phyloP scores from a whole-genome alignment of 2,329 filamentous ascomycete genomes.

The Phyllosticta citrichinensis region DNA sequence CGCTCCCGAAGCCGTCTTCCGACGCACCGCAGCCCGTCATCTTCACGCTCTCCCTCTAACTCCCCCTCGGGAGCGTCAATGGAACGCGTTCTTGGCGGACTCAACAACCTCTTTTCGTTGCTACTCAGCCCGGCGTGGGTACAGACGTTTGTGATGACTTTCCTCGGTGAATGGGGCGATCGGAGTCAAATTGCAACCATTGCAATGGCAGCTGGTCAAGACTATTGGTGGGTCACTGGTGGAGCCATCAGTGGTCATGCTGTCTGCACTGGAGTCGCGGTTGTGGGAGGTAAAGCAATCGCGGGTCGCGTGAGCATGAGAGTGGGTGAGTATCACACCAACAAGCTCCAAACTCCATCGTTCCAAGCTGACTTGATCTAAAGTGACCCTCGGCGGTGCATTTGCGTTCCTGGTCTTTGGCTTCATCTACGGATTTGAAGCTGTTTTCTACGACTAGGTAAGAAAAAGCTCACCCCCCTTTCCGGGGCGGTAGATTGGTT shows the following conservation, averaged over 20 bases:
- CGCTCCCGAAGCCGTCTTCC: slow-evolving; percentile 66
- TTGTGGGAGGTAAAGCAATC: slow-evolving; percentile 84
- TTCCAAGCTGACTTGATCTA: neutral
- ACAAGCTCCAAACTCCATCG: neutral
- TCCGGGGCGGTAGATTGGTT: neutral
- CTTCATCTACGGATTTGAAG: slow-evolving; percentile 81
- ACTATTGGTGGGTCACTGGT: slow-evolving; percentile 97
- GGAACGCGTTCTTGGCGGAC: slow-evolving; percentile 48
- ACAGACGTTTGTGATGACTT: slow-evolving; percentile 98
- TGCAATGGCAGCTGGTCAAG: slow-evolving; percentile 94
- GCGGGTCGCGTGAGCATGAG: slow-evolving; percentile 89
- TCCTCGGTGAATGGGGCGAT: slow-evolving; percentile 96
- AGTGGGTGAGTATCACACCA: slow-evolving; percentile 61
- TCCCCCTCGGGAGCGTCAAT: slow-evolving; percentile 45
- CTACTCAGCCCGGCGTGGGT: slow-evolving; percentile 95
- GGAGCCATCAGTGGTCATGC: slow-evolving; percentile 80
- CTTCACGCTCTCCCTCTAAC: slow-evolving; percentile 29
- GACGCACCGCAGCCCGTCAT: slow-evolving; percentile 72
- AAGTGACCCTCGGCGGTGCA: slow-evolving; percentile 88
- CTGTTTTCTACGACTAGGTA: slow-evolving; percentile 44
- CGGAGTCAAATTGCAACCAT: slow-evolving; percentile 96
- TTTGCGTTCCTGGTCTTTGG: slow-evolving; percentile 85
- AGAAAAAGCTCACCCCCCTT: neutral
- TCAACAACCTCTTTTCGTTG: slow-evolving; percentile 78
- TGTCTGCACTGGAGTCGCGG: slow-evolving; percentile 82